Evolutionary conservation across 352 stramenopile genomes (phyloP), one percentile per base, ranked within the genome.

Genomic region (Phytophthora parvispora): DNA sequence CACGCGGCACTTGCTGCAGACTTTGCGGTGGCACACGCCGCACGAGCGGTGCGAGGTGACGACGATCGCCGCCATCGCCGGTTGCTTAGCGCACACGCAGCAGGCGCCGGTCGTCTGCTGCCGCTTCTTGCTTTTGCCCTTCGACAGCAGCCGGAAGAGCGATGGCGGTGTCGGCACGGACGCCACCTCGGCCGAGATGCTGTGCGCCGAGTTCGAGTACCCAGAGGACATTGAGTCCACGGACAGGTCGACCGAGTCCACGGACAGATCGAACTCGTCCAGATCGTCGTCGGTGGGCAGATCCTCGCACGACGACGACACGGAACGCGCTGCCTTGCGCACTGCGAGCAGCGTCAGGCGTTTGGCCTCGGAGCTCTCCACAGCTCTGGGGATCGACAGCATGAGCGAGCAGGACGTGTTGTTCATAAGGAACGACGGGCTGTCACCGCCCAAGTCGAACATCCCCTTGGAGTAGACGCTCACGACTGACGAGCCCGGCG

Each of bases 1-100:
- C n/a, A 86, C 58, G 36, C 81, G 71, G 62, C 79, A 91, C 63
- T 86, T 86, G 49, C 60, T 75, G 67, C 83, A 91, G 24, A 81
- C 74, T 0, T 60, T 42, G 20, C 62, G 58, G 0, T 58, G 55
- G 64, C 81, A 91, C 8, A 91, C 72, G 0, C 67, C 74, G 40
- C 83, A 91, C 0, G 64, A 71, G 34, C 67, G 66, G 36, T 75
- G 71, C 1, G 67, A 71, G 8, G 62, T 53, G 1, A 58, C 58
- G 12, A 74, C 59, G 4, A 76, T 53, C 10, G 67, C 43, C 2
- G 72, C 72, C 60, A 78, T 67, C 1, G 60, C 67, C n/a, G 67
- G 67, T 28, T 73, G 69, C 49, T 60, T 79, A 9, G 45, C 28
- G 50, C 59, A 77, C 20, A 69, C 75, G 27, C 75, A 84, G 52